Evolutionary conservation across 352 stramenopile genomes (phyloP).

Genomic region (Pythium utonaiense): DNA sequence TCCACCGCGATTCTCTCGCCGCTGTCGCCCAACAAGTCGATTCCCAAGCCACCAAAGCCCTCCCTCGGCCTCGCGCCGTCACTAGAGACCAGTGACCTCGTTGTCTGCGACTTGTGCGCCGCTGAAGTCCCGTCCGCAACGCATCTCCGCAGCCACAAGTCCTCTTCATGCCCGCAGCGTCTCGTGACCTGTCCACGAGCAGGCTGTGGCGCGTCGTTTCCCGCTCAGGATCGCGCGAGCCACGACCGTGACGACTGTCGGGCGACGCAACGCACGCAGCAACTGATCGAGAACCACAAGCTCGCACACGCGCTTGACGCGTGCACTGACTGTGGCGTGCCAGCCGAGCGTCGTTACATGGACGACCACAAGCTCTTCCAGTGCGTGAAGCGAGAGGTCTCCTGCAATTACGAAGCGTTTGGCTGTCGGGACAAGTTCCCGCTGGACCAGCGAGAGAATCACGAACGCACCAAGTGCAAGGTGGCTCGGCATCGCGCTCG

Average conservation of each 20-base stretch:
- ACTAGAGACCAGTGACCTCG: constrained; percentile 7
- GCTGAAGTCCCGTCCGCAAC: constrained; percentile 37
- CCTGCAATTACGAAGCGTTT: constrained; percentile 46
- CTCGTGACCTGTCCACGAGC: constrained; percentile 39
- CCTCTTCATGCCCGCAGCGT: constrained; percentile 36
- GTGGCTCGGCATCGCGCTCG: constrained; percentile 38
- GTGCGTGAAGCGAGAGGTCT: constrained; percentile 45
- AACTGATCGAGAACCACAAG: constrained; percentile 40
- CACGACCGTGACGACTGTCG: constrained; percentile 46
- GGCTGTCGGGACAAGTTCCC: constrained; percentile 44
- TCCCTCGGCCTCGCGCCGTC: constrained; percentile 18
- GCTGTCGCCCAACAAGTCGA: background rate
- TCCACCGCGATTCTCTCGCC: constrained; percentile 10
- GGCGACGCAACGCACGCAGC: constrained; percentile 26
- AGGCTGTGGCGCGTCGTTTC: constrained; percentile 39
- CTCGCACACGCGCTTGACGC: constrained; percentile 33
- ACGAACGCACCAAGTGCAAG: constrained; percentile 42
- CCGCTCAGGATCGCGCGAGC: constrained; percentile 19
- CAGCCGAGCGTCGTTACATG: constrained; percentile 35
- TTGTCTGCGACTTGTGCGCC: constrained; percentile 32
- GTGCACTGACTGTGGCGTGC: constrained; percentile 39
- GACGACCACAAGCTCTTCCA: constrained; percentile 38
- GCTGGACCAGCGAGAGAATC: constrained; percentile 29
- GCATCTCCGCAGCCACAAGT: constrained; percentile 35
- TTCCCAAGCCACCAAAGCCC: background rate